Percentiles rank a stretch among this genome's conserved stretches.
These are phyloP conservation scores for Pichia cactophila DNA, from an alignment of 1,139 yeast genomes.

Conservation along the genomic window DNA sequence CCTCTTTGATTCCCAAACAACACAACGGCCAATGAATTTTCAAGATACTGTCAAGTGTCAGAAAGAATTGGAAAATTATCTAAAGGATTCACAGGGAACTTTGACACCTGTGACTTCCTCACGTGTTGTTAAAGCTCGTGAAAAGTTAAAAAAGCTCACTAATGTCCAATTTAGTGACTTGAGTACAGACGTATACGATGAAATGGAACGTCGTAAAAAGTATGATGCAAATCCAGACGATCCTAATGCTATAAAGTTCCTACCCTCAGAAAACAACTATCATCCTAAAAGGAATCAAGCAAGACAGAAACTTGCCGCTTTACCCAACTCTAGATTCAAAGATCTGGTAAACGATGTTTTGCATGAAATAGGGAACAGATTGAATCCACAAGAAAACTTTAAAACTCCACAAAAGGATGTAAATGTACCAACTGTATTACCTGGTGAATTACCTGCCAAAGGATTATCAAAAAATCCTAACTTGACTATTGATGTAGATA, in stretches of 20 bases:
- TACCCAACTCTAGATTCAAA: slow-evolving; percentile 75
- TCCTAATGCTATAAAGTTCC: slow-evolving; percentile 39
- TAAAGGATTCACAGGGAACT: slow-evolving; percentile 45
- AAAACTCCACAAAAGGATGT: background rate
- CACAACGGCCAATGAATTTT: slow-evolving; percentile 2
- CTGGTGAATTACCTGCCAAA: background rate
- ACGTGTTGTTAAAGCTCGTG: slow-evolving; percentile 73
- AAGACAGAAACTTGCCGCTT: slow-evolving; percentile 78
- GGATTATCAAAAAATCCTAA: background rate
- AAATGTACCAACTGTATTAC: background rate
- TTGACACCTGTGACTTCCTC: slow-evolving; percentile 41
- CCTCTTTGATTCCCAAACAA: background rate
- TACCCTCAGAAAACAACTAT: slow-evolving; percentile 64
- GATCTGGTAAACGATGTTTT: slow-evolving; percentile 88
- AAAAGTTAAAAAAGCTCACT: slow-evolving; percentile 72
- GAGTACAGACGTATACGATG: slow-evolving; percentile 91
- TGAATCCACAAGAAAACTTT: background rate
- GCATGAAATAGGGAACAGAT: slow-evolving; percentile 76
- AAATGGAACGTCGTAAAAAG: slow-evolving; percentile 59
- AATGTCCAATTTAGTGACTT: slow-evolving; percentile 83
- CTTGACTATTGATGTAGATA: slow-evolving; percentile 6
- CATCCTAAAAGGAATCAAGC: slow-evolving; percentile 97
- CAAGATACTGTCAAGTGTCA: slow-evolving; percentile 14
- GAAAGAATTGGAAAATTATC: slow-evolving; percentile 45
- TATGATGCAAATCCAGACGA: slow-evolving; percentile 39